phyloP scores from a whole-genome alignment of 2,329 filamentous ascomycete species.

The Metarhizium album region DNA sequence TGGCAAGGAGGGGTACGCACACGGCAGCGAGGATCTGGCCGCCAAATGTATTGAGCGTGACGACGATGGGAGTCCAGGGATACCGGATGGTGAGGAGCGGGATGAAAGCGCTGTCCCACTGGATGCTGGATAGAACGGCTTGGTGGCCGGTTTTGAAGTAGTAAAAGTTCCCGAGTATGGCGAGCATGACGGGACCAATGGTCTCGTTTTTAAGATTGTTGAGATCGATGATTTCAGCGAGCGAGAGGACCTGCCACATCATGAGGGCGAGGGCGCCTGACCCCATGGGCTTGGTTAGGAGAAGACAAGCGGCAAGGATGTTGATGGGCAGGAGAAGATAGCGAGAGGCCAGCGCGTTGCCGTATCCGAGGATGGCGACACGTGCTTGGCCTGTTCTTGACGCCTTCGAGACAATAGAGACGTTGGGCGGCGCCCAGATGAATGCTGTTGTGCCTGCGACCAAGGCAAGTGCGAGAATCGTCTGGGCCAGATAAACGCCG shows the following conservation, averaged over 20 bases:
- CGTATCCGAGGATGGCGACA: slow-evolving; percentile 80
- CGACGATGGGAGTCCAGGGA: slow-evolving; percentile 76
- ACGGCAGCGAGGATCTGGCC: slow-evolving; percentile 75
- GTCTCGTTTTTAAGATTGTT: slow-evolving; percentile 52
- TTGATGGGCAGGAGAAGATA: slow-evolving; percentile 79
- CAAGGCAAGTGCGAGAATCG: slow-evolving; percentile 67
- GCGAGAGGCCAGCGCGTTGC: slow-evolving; percentile 83
- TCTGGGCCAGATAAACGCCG: slow-evolving; percentile 69
- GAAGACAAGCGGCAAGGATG: slow-evolving; percentile 62
- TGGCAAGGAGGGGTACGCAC: slow-evolving; percentile 66
- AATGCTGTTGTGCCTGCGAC: slow-evolving; percentile 79
- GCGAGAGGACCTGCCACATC: slow-evolving; percentile 79
- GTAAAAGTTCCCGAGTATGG: slow-evolving; percentile 82
- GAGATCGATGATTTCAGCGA: slow-evolving; percentile 53
- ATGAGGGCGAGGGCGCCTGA: slow-evolving; percentile 72
- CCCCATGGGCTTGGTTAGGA: slow-evolving; percentile 92
- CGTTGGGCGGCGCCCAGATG: slow-evolving; percentile 73
- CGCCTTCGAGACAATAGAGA: slow-evolving; percentile 55
- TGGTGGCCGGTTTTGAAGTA: slow-evolving; percentile 98
- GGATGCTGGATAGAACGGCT: slow-evolving; percentile 74
- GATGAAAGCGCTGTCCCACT: slow-evolving; percentile 95
- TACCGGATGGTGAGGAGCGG: slow-evolving; percentile 74
- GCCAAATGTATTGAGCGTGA: slow-evolving; percentile 79
- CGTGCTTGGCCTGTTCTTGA: slow-evolving; percentile 34
- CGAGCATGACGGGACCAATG: slow-evolving; percentile 76